Evolutionary conservation across 495 filamentous ascomycete species (phyloP), one percentile per base, ranked within the genome.

Genomic region (Sporormia fimetaria): DNA sequence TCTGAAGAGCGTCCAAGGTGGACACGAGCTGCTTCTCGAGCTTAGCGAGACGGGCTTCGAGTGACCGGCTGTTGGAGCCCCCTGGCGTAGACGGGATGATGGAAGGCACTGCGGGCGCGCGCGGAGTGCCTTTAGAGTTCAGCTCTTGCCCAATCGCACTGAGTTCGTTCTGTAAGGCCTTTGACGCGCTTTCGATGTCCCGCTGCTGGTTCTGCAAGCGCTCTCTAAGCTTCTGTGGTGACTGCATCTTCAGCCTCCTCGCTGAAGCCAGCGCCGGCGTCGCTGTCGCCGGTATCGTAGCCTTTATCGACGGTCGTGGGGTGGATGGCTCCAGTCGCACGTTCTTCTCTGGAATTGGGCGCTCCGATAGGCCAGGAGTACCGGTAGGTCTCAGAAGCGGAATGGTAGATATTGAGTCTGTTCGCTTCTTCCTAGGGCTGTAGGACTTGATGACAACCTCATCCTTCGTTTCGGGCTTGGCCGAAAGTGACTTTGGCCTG

Each of bases 211-310:
- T 75, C 41, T 85, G 77, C 6, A 94, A 70, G 34, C 87, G 82
- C 60, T 95, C 84, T 30, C 90, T 83, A 22, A 95, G 74, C 64
- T 93, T 95, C 49, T 92, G 84, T 0, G 88, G 83, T 29, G 80
- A 87, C 60, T 93, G 87, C 60, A 94, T 75, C 33, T 84, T 80
- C 40, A 92, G 67, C 51, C 81, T 90, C 48, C 44, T 45, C 3
- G 53, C 21, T 28, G 43, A 21, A 4, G 31, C 22, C 6, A 12
- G 16, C 8, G 21, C 8, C 18, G 44, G 18, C 14, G 11, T 31
- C 4, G 40, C 21, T 21, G 40, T 17, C 0, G 32, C 30, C 12
- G 31, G 12, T 0, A 27, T 7, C 7, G 12, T 7, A 27, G 46
- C n/a, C 24, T 50, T 52, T 3, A 23, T 41, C 14, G 44, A 40